Evolutionary conservation across 805 yeast genomes (phyloP).

Genomic region (Monosporozyma solicola): DNA sequence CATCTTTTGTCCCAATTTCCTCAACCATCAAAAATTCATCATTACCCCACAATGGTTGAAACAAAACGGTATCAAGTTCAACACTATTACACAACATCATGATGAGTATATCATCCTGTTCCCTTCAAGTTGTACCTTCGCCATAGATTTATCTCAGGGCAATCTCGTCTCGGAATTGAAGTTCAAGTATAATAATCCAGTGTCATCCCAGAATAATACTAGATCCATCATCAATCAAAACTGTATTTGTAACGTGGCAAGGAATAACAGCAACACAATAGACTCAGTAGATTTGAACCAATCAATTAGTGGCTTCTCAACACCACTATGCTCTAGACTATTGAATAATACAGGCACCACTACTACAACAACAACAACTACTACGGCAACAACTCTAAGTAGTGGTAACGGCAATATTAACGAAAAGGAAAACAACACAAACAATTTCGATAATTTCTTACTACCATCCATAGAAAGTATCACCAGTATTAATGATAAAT

Average conservation of each 20-base stretch:
- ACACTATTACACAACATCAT: conserved; percentile 55
- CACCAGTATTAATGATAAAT: not conserved
- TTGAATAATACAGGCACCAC: conserved; percentile 17
- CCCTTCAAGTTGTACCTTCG: conserved; percentile 81
- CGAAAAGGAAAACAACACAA: not conserved
- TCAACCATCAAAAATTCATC: conserved; percentile 71
- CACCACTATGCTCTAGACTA: conserved; percentile 24
- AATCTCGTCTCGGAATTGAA: not conserved
- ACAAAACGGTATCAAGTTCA: conserved; percentile 49
- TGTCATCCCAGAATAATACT: not conserved
- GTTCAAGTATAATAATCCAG: not conserved
- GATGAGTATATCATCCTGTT: conserved; percentile 72
- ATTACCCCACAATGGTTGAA: conserved; percentile 57
- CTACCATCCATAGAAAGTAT: not conserved
- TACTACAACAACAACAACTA: not conserved
- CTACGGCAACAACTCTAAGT: not conserved
- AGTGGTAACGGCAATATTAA: not conserved
- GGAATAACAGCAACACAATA: not conserved
- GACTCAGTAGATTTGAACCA: conserved; percentile 4
- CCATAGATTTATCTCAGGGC: conserved; percentile 60
- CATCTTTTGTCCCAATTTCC: conserved; percentile 50
- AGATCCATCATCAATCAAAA: not conserved
- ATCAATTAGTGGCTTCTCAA: conserved; percentile 25
- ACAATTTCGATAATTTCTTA: not conserved
- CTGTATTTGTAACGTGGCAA: not conserved